Conservation (phyloP, 495 filamentous ascomycete species). For the Glutinoglossum americanum region DNA sequence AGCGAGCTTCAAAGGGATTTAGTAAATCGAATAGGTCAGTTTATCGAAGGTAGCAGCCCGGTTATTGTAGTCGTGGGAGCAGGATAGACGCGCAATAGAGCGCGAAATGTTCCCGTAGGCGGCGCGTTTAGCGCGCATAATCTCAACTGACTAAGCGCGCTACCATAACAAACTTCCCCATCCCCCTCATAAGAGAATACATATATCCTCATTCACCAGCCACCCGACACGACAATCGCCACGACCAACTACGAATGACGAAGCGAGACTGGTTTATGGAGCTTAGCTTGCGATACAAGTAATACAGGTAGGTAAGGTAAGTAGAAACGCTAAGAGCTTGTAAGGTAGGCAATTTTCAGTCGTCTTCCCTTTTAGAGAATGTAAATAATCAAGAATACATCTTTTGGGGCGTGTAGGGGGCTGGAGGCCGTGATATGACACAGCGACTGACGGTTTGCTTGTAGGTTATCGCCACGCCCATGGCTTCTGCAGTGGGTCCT, state of each 20-base stretch:
- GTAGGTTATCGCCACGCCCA: background rate
- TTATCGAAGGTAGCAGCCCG: background rate
- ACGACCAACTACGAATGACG: background rate
- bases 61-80: background rate
- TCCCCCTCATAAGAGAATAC: slow-evolving; percentile 7
- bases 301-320: background rate
- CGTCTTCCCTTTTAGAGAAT: background rate
- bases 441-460: background rate
- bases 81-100: too few species aligned
- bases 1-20: background rate
- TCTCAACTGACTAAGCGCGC: background rate
- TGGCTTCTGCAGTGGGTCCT: background rate
- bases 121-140: background rate
- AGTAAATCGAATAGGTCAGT: background rate
- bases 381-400: background rate
- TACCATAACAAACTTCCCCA: slow-evolving; percentile 18
- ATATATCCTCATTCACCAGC: background rate
- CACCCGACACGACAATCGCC: background rate
- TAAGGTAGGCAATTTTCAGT: background rate
- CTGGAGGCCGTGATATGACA: background rate
- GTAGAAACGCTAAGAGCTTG: background rate
- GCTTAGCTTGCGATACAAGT: background rate
- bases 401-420: too few species aligned
- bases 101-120: too few species aligned
- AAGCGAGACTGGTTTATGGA: background rate